These are phyloP conservation scores for Heritiera littoralis DNA, from an alignment of 345 rosid genomes.

Conservation along the genomic window DNA sequence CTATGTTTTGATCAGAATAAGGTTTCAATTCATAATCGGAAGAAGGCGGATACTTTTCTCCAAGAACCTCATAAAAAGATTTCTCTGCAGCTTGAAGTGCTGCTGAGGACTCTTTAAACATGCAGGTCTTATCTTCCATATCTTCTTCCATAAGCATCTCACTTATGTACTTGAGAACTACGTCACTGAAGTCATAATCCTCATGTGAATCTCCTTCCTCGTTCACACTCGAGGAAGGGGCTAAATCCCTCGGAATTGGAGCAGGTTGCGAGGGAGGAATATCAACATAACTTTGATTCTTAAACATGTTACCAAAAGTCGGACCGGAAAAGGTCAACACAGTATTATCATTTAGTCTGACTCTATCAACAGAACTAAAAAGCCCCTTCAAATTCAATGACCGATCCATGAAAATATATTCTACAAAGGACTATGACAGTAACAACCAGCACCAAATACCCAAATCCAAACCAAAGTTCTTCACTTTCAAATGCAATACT, in stretches of 20 bases:
- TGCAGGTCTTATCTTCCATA: constrained; percentile 52
- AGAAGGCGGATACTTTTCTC: constrained; percentile 53
- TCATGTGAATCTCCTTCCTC: constrained; percentile 37
- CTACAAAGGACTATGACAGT: neutral
- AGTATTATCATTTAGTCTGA: constrained; percentile 27
- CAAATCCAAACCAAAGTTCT: neutral
- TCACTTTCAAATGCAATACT: neutral
- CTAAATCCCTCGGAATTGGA: constrained; percentile 3
- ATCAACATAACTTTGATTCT: constrained; percentile 18
- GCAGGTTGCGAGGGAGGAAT: constrained; percentile 27
- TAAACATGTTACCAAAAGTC: constrained; percentile 22
- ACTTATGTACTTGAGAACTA: constrained; percentile 52
- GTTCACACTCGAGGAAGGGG: neutral
- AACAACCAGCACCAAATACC: constrained; percentile 12
- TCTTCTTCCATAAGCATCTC: constrained; percentile 71
- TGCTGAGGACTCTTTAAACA: constrained; percentile 57
- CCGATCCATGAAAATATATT: constrained; percentile 46
- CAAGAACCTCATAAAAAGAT: constrained; percentile 57
- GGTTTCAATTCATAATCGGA: constrained; percentile 10
- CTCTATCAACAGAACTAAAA: constrained; percentile 31
- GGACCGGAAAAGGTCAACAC: constrained; percentile 17
- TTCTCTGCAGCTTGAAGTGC: constrained; percentile 68
- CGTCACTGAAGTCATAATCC: constrained; percentile 58
- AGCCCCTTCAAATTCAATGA: constrained; percentile 24
- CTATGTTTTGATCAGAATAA: constrained; percentile 21